Evolutionary conservation across 208 protist genomes (phyloP).

Genomic region (Leishmania arabica): DNA sequence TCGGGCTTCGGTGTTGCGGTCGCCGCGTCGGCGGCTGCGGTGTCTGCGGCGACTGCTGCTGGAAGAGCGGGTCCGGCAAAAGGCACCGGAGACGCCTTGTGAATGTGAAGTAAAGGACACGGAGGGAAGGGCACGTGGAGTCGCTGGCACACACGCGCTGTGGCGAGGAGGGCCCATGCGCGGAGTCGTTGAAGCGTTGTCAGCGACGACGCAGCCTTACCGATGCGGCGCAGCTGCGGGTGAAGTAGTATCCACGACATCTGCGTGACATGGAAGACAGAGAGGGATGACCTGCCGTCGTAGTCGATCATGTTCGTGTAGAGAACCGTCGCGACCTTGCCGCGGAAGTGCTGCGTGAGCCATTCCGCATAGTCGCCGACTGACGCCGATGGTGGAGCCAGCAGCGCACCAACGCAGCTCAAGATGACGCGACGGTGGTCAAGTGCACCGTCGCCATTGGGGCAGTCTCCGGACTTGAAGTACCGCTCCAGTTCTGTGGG

Average conservation of each 20-base stretch:
- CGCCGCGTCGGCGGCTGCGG: not conserved
- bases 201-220: not conserved
- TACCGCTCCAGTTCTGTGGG: conserved; percentile 41
- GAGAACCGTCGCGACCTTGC: conserved; percentile 43
- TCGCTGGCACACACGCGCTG: conserved; percentile 8
- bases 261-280: conserved; percentile 31
- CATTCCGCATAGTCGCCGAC: conserved; percentile 38
- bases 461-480: conserved; percentile 19
- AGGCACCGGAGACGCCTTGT: conserved; percentile 18
- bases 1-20: not conserved
- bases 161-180: conserved; percentile 16
- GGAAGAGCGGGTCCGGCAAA: not conserved
- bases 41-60: not conserved
- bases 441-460: not conserved
- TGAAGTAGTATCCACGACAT: conserved; percentile 56
- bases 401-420: conserved; percentile 52
- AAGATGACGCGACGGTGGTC: conserved; percentile 32
- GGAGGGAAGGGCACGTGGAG: conserved; percentile 12
- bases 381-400: conserved; percentile 36
- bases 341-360: conserved; percentile 58
- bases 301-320: conserved; percentile 57
- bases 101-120: conserved; percentile 12
- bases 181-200: conserved; percentile 6
- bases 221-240: conserved; percentile 34
- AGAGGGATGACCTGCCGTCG: conserved; percentile 33